Evolutionary conservation across 371 early-diverging fungal genomes (phyloP), one percentile per base, ranked within the genome.

Genomic region (Fennellomyces sp.): DNA sequence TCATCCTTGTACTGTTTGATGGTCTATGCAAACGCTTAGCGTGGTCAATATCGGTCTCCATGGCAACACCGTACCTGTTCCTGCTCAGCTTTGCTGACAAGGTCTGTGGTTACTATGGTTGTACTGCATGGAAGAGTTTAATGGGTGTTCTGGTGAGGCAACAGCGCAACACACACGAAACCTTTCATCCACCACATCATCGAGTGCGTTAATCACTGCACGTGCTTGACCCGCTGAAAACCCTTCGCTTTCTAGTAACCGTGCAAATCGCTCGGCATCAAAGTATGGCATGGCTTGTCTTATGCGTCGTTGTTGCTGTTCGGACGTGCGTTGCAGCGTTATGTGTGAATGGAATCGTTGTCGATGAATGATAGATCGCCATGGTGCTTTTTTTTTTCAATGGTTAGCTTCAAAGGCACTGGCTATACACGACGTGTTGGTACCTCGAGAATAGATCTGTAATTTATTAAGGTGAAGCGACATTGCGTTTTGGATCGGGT

Each of bases 1-100:
- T 96, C 95, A 27, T 93, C 91, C 65, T 88, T 93, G 70, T 91
- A 91, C 63, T 87, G 88, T 62, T 90, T 88, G 38, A 94, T 83
- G 2, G 88, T 88, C 88, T 90, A 69, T 52, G 25, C n/a, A 41
- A 45, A 39, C 7, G 21, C 48, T n/a, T n/a, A n/a, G n/a, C n/a
- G n/a, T n/a, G n/a, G n/a, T n/a, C n/a, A n/a, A n/a, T n/a, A n/a
- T 41, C 15, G 0, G 15, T 13, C 15, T 1, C 45, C 45, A 19
- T 33, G 35, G 35, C 35, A 36, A 13, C 30, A 11, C 49, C 52
- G 53, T 78, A 85, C 87, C 82, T 87, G 85, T 63, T 94, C 92
- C 72, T 93, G 93, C 31, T 95, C 95, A 5, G 87, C 82, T 52
- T 89, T 92, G 56, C 91, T 90, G 23, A 94, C 93, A 41, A 88